Base-by-base conservation (phyloP, 371 early-diverging fungal genomes). In the Mucor mucedo region DNA sequence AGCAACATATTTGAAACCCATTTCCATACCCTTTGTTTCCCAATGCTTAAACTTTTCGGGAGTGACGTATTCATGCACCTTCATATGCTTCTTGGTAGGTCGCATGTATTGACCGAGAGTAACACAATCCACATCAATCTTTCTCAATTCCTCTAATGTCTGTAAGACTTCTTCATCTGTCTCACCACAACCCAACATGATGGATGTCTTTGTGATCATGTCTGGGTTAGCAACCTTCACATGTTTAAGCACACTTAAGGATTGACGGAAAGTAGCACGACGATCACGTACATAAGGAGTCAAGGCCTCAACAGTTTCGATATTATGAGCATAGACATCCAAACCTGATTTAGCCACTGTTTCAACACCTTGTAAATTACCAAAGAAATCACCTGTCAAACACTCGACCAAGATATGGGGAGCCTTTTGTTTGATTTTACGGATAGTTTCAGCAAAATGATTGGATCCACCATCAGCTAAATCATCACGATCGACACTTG, bases 71-170 rank as follows among this genome's bases (percentile, higher is more conserved):
- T 95, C 96, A 63, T 85, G 84, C 4, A 98, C 97, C 84, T 97
- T 97, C 96, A 98, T 95, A 75, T 98, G 98, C 70, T 93, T 90
- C 84, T 95, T 98, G 32, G 99, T 98, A 28, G 99, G 99, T 55
- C 96, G 89, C 99, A 98, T 98, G 75, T 98, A 98, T 78, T 98
- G 99, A n/a, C 99, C 99, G 62, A 98, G 83, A 10, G 99, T 98
- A 28, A 98, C 87, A 44, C 94, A 93, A 70, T 98, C 99, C n/a
- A 98, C 98, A 40, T 91, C 87, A 3, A 86, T 82, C 42, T 86
- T 82, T 62, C 97, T 80, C 62, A 98, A 75, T 59, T 92, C 98
- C 68, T 91, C 85, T 72, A 98, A 73, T 0, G 99, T 90, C 52
- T 93, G 86, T 65, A 90, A 62, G 0, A 98, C 94, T 72, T 98